phyloP scores from a whole-genome alignment of 2,329 filamentous ascomycete species.

The Xylariaceae sp. region DNA sequence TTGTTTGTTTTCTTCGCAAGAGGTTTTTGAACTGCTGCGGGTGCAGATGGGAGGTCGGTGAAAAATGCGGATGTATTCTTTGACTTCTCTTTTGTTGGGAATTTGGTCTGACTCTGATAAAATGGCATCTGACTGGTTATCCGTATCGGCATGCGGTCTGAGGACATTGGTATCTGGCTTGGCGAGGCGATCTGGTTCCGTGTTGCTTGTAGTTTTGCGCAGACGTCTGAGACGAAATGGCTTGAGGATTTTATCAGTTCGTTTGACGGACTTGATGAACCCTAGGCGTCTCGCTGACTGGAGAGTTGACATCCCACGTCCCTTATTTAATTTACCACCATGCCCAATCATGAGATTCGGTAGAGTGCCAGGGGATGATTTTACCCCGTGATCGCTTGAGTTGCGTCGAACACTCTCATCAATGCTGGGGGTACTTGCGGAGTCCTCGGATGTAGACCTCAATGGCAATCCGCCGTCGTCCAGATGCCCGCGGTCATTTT shows the following conservation, averaged over 20 bases:
- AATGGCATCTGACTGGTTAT: conserved; percentile 15
- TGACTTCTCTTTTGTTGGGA: conserved; percentile 30
- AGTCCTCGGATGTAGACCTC: conserved; percentile 16
- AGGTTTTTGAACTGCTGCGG: conserved; percentile 26
- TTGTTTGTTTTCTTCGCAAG: conserved; percentile 5
- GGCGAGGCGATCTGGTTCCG: conserved; percentile 16
- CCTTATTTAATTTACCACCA: conserved; percentile 12
- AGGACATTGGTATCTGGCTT: conserved; percentile 18
- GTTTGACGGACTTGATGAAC: conserved; percentile 18
- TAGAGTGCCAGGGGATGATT: neutral
- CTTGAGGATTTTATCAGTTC: conserved; percentile 21
- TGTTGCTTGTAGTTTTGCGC: conserved; percentile 6
- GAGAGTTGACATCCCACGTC: conserved; percentile 11
- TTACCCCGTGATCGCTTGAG: conserved; percentile 17
- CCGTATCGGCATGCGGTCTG: too few species aligned
- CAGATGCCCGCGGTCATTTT: conserved; percentile 29
- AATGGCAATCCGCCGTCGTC: conserved; percentile 23
- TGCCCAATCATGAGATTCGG: conserved; percentile 19
- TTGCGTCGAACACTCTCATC: conserved; percentile 19
- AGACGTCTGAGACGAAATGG: conserved; percentile 15
- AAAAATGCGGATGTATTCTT: conserved; percentile 31
- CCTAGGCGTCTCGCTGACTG: conserved; percentile 9
- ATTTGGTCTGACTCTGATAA: conserved; percentile 17
- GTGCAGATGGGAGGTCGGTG: conserved; percentile 28
- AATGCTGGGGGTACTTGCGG: conserved; percentile 16